Percentiles rank a stretch among this genome's conserved stretches.
Conservation (phyloP, 2,329 filamentous ascomycete genomes). For the Botrytis tulipae region DNA sequence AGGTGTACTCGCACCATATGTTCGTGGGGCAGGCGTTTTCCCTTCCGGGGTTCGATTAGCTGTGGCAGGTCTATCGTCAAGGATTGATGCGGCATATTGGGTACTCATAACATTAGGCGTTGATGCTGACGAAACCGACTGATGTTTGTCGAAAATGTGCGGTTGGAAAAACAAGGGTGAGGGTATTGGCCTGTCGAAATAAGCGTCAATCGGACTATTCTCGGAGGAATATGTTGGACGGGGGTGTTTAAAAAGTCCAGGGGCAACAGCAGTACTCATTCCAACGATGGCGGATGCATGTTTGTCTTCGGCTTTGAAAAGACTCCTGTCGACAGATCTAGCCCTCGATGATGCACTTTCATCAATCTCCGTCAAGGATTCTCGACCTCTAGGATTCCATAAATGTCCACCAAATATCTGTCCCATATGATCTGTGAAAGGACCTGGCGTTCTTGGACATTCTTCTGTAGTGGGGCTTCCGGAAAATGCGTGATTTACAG, state of each 20-base stretch:
- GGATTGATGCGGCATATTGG: constrained; percentile 37
- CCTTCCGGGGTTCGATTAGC: constrained; percentile 46
- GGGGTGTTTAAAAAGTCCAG: constrained; percentile 48
- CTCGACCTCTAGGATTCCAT: constrained; percentile 30
- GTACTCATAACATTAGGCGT: constrained; percentile 31
- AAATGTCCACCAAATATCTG: constrained; percentile 31
- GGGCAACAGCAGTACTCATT: constrained; percentile 59
- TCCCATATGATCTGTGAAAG: constrained; percentile 35
- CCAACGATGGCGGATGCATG: constrained; percentile 63
- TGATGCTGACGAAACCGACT: constrained; percentile 30
- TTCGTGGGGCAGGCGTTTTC: constrained; percentile 40
- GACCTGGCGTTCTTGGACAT: constrained; percentile 26
- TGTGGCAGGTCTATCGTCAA: constrained; percentile 49
- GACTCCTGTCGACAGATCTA: constrained; percentile 61
- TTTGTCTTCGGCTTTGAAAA: constrained; percentile 59
- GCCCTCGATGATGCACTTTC: constrained; percentile 51
- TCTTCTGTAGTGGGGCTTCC: constrained; percentile 22
- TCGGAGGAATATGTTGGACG: constrained; percentile 30
- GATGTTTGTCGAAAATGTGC: constrained; percentile 31
- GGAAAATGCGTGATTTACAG: constrained; percentile 36
- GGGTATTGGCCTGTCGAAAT: constrained; percentile 30
- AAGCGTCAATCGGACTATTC: constrained; percentile 27
- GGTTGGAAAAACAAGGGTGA: constrained; percentile 37
- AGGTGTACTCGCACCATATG: constrained; percentile 43
- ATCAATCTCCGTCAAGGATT: constrained; percentile 41